phyloP scores from a whole-genome alignment of 805 yeast species.

The Wickerhamiella hasegawae region DNA sequence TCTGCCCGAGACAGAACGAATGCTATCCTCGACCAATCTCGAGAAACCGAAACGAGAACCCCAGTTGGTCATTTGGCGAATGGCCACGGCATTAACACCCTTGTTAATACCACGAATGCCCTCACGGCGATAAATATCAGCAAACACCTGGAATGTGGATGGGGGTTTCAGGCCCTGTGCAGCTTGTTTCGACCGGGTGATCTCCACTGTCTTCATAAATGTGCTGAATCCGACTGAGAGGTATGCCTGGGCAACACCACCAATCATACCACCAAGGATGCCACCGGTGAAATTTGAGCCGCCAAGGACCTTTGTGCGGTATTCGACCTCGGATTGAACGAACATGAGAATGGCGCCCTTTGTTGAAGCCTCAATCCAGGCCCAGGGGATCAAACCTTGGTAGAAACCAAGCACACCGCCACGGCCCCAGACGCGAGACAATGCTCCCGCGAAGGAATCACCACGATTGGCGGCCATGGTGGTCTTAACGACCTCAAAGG shows the following conservation, averaged over 20 bases:
- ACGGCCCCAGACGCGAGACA: slow-evolving; percentile 70
- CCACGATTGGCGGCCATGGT: slow-evolving; percentile 96
- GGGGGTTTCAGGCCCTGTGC: slow-evolving; percentile 51
- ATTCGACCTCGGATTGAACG: slow-evolving; percentile 86
- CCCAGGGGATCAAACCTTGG: slow-evolving; percentile 98
- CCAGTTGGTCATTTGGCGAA: slow-evolving; percentile 98
- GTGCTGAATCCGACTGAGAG: slow-evolving; percentile 95
- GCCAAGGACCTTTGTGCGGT: slow-evolving; percentile 43
- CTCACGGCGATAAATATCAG: slow-evolving; percentile 66
- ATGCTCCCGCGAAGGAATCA: slow-evolving; percentile 49
- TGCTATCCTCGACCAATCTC: slow-evolving; percentile 76
- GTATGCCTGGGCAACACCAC: slow-evolving; percentile 95
- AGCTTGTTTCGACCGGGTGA: slow-evolving; percentile 74
- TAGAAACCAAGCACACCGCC: slow-evolving; percentile 89
- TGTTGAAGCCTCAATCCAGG: slow-evolving; percentile 98
- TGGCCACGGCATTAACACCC: slow-evolving; percentile 98
- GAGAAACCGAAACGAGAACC: slow-evolving; percentile 93
- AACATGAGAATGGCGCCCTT: slow-evolving; percentile 93
- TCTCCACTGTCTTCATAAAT: slow-evolving; percentile 97
- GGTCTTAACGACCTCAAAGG: slow-evolving; percentile 87
- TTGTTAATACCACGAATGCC: slow-evolving; percentile 91
- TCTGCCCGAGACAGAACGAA: slow-evolving; percentile 50
- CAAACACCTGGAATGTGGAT: slow-evolving; percentile 72
- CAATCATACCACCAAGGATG: slow-evolving; percentile 87
- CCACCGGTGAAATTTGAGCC: slow-evolving; percentile 60